Conservation (phyloP, 257 asterid genomes). For the Solanum phureja region DNA sequence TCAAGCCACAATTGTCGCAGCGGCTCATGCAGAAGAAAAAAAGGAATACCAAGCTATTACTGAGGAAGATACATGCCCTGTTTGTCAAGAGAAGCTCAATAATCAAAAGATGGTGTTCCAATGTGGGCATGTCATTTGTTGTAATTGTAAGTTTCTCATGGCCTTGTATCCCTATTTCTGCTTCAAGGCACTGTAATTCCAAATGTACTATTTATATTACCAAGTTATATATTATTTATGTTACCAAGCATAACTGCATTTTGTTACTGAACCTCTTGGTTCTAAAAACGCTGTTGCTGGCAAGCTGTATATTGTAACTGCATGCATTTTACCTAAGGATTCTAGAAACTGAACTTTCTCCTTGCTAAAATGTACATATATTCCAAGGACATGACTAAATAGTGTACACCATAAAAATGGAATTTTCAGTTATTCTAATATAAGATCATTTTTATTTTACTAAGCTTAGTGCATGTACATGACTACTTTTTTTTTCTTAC, state of each 20-base stretch:
- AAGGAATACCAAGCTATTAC: conserved; percentile 19
- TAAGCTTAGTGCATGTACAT: background rate
- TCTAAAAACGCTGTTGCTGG: background rate
- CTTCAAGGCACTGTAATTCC: background rate
- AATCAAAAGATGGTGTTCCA: conserved; percentile 93
- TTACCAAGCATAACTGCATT: background rate
- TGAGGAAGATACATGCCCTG: conserved; percentile 62
- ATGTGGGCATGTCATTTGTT: conserved; percentile 91
- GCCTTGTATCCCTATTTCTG: conserved; percentile 1
- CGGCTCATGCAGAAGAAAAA: conserved; percentile 12
- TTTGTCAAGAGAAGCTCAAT: conserved; percentile 86
- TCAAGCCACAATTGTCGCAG: conserved; percentile 17
- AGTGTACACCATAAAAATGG: background rate
- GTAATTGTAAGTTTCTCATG: conserved; percentile 62
- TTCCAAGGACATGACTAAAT: background rate
- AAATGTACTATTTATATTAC: background rate
- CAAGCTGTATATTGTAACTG: background rate
- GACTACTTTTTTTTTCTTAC: background rate
- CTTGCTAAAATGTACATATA: background rate
- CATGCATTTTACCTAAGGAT: background rate
- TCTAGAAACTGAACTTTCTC: background rate
- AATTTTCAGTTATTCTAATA: background rate
- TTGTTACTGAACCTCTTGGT: background rate
- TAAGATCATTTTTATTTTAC: background rate
- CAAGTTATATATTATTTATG: background rate